These are phyloP conservation scores for Pichia occidentalis DNA, from an alignment of 805 yeast genomes.

Conservation along the genomic window DNA sequence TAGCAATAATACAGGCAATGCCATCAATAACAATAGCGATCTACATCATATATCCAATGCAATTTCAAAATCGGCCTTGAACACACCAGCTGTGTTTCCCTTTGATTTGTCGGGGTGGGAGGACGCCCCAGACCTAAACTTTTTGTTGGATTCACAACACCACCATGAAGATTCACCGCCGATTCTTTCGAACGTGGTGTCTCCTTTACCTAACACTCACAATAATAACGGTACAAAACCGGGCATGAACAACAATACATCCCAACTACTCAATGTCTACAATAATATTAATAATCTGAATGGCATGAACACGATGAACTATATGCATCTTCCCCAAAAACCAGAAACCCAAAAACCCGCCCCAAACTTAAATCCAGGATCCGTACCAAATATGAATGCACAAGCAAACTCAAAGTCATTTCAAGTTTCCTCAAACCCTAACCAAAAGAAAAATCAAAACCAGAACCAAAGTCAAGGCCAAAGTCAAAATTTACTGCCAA, in stretches of 20 bases:
- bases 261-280: too few species aligned
- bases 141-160: slow-evolving; percentile 16
- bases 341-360: too few species aligned
- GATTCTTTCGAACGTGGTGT: slow-evolving; percentile 17
- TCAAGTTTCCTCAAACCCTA: neutral
- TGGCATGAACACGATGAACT: neutral
- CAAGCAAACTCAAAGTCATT: neutral
- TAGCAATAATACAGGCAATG: slow-evolving; percentile 1
- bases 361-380: neutral
- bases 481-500: slow-evolving; percentile 20
- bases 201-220: too few species aligned
- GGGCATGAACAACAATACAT: too few species aligned
- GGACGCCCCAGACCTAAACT: slow-evolving; percentile 27
- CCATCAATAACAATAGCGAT: slow-evolving; percentile 1
- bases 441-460: slow-evolving; percentile 14
- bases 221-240: too few species aligned
- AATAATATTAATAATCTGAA: slow-evolving; percentile 2
- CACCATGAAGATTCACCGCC: slow-evolving; percentile 11
- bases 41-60: too few species aligned
- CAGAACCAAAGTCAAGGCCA: slow-evolving; percentile 10
- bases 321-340: neutral
- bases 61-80: neutral
- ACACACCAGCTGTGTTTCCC: slow-evolving; percentile 9
- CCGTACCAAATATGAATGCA: neutral
- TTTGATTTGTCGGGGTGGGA: slow-evolving; percentile 27